Evolutionary conservation across 2,329 filamentous ascomycete species (phyloP).

Genomic region (Diaporthe nobilis): DNA sequence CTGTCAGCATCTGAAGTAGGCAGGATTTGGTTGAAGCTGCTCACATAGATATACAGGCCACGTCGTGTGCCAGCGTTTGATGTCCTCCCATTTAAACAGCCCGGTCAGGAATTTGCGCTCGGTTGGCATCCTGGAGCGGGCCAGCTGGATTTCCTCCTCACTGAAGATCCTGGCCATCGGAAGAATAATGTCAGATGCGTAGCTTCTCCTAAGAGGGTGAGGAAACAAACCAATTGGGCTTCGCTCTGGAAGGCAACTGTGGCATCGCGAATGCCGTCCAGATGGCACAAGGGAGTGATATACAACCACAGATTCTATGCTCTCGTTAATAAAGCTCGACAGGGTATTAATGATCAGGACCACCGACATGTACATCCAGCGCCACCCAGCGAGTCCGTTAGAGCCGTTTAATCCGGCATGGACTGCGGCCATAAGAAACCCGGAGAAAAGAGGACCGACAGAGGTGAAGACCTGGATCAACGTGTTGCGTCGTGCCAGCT

Average conservation of each 20-base stretch:
- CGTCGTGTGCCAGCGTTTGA: constrained; percentile 49
- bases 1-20: not conserved
- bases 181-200: not conserved
- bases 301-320: not conserved
- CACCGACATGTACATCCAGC: constrained; percentile 21
- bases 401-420: constrained; percentile 3
- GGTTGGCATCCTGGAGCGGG: constrained; percentile 30
- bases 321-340: not conserved
- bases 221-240: constrained; percentile 5
- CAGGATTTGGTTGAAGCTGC: fast-evolving
- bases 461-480: constrained; percentile 49
- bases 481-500: constrained; percentile 49
- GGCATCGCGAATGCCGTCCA: constrained; percentile 15
- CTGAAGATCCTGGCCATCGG: not conserved
- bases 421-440: constrained; percentile 5
- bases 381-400: not conserved
- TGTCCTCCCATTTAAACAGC: constrained; percentile 49
- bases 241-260: constrained; percentile 6
- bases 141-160: constrained; percentile 5
- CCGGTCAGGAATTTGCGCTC: constrained; percentile 46
- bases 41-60: constrained; percentile 49
- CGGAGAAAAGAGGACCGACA: constrained; percentile 48
- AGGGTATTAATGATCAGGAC: fast-evolving
- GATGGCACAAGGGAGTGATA: constrained; percentile 2
- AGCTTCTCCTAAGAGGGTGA: not conserved